Evolutionary conservation across 2,329 filamentous ascomycete genomes (phyloP), one percentile per base, ranked within the genome.

Genomic region (Xylariaceae sp.): DNA sequence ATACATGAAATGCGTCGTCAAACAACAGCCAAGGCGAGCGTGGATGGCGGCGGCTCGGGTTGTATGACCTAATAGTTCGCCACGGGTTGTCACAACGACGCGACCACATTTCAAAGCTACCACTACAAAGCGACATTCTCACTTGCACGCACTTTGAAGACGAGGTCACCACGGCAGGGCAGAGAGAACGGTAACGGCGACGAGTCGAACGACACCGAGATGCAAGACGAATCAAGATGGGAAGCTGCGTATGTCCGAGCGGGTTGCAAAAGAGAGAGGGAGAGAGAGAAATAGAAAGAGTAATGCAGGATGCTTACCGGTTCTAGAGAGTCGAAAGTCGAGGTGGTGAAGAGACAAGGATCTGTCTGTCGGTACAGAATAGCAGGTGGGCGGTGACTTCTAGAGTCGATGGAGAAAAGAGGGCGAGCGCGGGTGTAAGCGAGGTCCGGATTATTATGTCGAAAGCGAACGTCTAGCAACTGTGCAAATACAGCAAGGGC

Each of bases 71-170:
- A 42, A 52, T 47, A 47, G 42, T 44, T 37, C 49, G 18, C 51
- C 13, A 39, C 47, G n/a, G 23, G 59, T 62, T 56, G 59, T 53
- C 59, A 53, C 51, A 50, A 54, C 51, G 57, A 62, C 59, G 54
- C 57, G 56, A 48, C 59, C 51, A 56, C 57, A 65, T 62, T 60
- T 60, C 56, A 60, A 48, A 60, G 45, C 35, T 49, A 59, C 59
- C 61, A 65, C 55, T 45, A 47, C 51, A 55, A 50, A 55, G 49
- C 44, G 9, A 49, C 61, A 63, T 60, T 63, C 58, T 63, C 63
- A 60, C 61, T 60, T 62, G 61, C 56, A 62, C 30, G 51, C 53
- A 64, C 54, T 63, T 51, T 51, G 55, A 58, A 42, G 55, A 56
- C 49, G 37, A 62, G 35, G 23, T 61, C 61, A 64, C 57, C 54